Evolutionary conservation across 164 flowering plant genomes (phyloP).

Genomic region (Cinnamomum micranthum): DNA sequence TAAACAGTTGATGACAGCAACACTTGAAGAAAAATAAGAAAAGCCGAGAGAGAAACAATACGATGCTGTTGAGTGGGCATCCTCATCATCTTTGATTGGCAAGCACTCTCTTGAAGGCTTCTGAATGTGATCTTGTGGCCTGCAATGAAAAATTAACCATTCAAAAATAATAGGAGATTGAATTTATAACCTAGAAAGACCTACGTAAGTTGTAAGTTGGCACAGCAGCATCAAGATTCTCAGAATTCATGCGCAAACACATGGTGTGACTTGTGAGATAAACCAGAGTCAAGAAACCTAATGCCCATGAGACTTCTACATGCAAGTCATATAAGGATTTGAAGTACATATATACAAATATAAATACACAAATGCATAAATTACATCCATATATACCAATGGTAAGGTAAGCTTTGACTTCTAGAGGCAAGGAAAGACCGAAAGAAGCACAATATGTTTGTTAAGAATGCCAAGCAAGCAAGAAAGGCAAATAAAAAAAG

Average conservation of each 20-base stretch:
- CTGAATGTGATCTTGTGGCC: constrained; percentile 29
- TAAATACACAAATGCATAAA: no score
- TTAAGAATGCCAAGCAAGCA: not conserved
- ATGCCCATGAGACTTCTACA: not conserved
- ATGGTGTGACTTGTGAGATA: not conserved
- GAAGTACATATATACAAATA: not conserved
- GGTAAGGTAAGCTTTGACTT: not conserved
- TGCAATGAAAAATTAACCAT: constrained; percentile 17
- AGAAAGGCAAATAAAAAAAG: not conserved
- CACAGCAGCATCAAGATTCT: not conserved
- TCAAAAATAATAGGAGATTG: not conserved
- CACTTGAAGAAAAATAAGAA: not conserved
- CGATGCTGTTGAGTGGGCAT: constrained; percentile 57
- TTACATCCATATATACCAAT: no score
- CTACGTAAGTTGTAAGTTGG: not conserved
- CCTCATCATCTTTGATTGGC: constrained; percentile 48
- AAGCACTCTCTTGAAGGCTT: constrained; percentile 21
- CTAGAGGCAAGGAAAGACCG: not conserved
- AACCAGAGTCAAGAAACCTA: not conserved
- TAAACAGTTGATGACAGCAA: not conserved
- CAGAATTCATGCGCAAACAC: not conserved
- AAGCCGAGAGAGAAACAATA: constrained; percentile 21
- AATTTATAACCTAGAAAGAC: not conserved
- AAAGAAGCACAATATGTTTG: not conserved
- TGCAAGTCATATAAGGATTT: not conserved